A percentile compares a stretch with the other conserved stretches of the same genome.
Evolutionary conservation across 768 basidiomycete genomes (phyloP).

Genomic region (Lactarius quietus): DNA sequence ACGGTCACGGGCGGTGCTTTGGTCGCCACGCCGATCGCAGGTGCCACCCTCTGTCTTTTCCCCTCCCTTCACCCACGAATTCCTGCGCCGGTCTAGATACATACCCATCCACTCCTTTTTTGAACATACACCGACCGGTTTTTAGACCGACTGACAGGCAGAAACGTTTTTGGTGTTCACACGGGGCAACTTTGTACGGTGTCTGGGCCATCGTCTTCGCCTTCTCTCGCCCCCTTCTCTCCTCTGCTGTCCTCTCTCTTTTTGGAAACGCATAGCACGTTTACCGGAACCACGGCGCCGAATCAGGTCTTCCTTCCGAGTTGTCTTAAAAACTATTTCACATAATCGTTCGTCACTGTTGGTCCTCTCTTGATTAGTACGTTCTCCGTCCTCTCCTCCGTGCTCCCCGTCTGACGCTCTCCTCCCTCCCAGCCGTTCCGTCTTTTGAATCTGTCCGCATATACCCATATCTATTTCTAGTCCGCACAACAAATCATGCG

Average conservation of each 20-base stretch:
- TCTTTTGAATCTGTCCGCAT: conserved; percentile 17
- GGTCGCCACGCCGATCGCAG: neutral
- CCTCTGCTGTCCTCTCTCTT: conserved; percentile 3
- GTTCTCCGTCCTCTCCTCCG: neutral
- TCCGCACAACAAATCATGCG: conserved; percentile 41
- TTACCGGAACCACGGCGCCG: neutral
- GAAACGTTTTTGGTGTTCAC: neutral
- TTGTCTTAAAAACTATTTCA: conserved; percentile 4
- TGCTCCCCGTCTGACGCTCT: neutral
- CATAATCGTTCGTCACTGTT: neutral
- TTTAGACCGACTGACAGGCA: neutral
- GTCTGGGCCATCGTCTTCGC: neutral
- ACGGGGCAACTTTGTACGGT: neutral
- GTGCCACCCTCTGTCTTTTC: neutral
- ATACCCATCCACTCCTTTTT: conserved; percentile 8
- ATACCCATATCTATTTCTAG: conserved; percentile 21
- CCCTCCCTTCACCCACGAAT: neutral
- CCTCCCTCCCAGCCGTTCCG: neutral
- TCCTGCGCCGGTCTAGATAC: neutral
- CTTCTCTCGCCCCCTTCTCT: neutral
- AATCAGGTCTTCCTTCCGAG: neutral
- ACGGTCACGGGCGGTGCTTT: neutral
- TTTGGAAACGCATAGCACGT: conserved; percentile 15
- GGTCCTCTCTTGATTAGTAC: conserved; percentile 15
- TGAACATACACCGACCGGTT: neutral